A percentile compares a stretch with the other conserved stretches of the same genome.
Evolutionary conservation across 257 asterid genomes (phyloP).

Genomic region (Gentiana dahurica): DNA sequence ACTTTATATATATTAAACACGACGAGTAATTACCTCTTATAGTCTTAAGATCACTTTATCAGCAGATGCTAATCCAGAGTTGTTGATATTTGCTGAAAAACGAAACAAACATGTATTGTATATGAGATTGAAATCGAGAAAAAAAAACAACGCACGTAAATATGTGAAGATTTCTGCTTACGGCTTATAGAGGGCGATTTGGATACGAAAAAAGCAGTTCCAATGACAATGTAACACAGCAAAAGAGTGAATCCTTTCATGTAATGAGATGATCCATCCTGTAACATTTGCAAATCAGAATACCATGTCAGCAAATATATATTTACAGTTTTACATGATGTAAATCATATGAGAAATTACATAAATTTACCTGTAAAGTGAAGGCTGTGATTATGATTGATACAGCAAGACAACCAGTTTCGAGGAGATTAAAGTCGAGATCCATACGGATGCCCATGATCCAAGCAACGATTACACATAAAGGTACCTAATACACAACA

Average conservation of each 20-base stretch:
- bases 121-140: too few relatives aligned
- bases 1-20: too few relatives aligned
- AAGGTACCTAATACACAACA: slow-evolving; percentile 38
- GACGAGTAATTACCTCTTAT: background rate
- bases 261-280: slow-evolving; percentile 95
- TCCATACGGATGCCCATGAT: slow-evolving; percentile 55
- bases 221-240: slow-evolving; percentile 64
- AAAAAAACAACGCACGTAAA: too few relatives aligned
- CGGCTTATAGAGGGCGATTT: slow-evolving; percentile 29
- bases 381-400: slow-evolving; percentile 61
- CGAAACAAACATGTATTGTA: background rate
- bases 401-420: slow-evolving; percentile 54
- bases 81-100: slow-evolving; percentile 8
- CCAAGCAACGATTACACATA: slow-evolving; percentile 59
- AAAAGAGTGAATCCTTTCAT: slow-evolving; percentile 76
- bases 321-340: too few relatives aligned
- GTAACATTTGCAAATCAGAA: slow-evolving; percentile 8
- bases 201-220: slow-evolving; percentile 56
- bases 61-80: slow-evolving; percentile 13
- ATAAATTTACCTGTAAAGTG: slow-evolving; percentile 44
- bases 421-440: slow-evolving; percentile 51
- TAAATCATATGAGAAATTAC: too few relatives aligned
- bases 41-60: slow-evolving; percentile 24
- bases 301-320: too few relatives aligned
- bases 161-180: background rate